These are phyloP conservation scores for Ophiostoma quercus DNA, from an alignment of 2,329 filamentous ascomycete genomes.

Conservation along the genomic window DNA sequence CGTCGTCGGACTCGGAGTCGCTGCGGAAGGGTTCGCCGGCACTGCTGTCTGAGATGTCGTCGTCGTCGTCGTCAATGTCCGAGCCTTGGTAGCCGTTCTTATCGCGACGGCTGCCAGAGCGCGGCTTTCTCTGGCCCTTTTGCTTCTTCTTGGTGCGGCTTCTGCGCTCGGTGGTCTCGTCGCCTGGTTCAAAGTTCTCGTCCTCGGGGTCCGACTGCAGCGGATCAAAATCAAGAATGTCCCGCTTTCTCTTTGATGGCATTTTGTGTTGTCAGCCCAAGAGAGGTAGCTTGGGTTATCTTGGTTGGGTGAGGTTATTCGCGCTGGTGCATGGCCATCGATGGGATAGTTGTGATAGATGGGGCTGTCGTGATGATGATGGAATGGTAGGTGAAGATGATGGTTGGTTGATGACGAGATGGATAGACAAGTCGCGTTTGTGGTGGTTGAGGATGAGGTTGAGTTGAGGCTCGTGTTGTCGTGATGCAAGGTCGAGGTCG, in stretches of 20 bases:
- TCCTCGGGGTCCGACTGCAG: slow-evolving; percentile 63
- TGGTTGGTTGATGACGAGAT: background rate
- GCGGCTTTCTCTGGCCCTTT: slow-evolving; percentile 31
- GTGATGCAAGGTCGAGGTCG: background rate
- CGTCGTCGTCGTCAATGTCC: slow-evolving; percentile 58
- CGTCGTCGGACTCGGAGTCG: slow-evolving; percentile 36
- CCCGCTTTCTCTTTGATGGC: slow-evolving; percentile 54
- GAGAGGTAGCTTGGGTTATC: background rate
- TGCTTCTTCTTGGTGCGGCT: slow-evolving; percentile 39
- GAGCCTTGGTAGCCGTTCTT: slow-evolving; percentile 50
- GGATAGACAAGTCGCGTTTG: background rate
- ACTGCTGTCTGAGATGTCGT: slow-evolving; percentile 51
- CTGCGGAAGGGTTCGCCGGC: slow-evolving; percentile 47
- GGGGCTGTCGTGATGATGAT: background rate
- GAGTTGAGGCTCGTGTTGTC: background rate
- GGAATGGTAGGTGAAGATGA: background rate
- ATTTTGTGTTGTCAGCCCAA: slow-evolving; percentile 32
- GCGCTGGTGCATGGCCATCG: background rate
- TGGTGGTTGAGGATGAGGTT: background rate
- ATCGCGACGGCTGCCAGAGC: slow-evolving; percentile 27
- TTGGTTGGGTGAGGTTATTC: background rate
- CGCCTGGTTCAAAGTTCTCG: slow-evolving; percentile 57
- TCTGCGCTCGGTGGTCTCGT: slow-evolving; percentile 39
- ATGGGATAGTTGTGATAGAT: background rate
- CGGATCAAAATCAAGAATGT: slow-evolving; percentile 55